Conservation (phyloP, 768 basidiomycete genomes). For the Suillus hirtellus region DNA sequence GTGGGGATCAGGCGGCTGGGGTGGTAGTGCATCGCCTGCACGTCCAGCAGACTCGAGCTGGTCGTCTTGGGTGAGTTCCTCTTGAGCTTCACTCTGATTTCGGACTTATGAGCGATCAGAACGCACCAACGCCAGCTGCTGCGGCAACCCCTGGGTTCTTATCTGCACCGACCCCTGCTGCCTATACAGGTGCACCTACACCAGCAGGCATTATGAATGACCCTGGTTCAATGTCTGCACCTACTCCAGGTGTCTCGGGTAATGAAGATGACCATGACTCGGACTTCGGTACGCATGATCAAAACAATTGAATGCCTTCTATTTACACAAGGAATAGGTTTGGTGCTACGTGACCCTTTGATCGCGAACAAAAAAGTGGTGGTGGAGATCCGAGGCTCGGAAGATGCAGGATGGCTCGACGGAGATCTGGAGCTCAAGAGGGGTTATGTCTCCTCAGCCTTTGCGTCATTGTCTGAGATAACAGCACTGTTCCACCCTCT, state of each 20-base stretch:
- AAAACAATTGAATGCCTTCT: not conserved
- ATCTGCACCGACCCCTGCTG: constrained; percentile 32
- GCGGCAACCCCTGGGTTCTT: constrained; percentile 40
- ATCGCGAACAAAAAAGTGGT: constrained; percentile 31
- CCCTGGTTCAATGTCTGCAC: constrained; percentile 25
- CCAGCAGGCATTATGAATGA: constrained; percentile 21
- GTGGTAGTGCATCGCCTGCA: constrained; percentile 30
- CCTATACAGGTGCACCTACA: constrained; percentile 34
- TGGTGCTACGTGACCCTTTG: constrained; percentile 29
- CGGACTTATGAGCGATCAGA: constrained; percentile 34
- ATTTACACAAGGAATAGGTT: constrained; percentile 31
- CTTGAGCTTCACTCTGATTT: constrained; percentile 28
- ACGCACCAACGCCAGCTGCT: constrained; percentile 40
- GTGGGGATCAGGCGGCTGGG: constrained; percentile 35
- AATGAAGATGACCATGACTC: constrained; percentile 29
- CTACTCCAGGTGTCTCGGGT: constrained; percentile 30
- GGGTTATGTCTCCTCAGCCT: constrained; percentile 30
- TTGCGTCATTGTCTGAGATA: constrained; percentile 29
- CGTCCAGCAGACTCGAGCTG: constrained; percentile 34
- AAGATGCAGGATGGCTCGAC: constrained; percentile 23
- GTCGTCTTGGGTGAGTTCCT: constrained; percentile 33
- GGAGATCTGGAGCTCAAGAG: constrained; percentile 30
- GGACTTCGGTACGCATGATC: constrained; percentile 2
- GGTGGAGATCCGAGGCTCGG: constrained; percentile 30
- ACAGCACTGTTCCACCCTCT: constrained; percentile 31